Evolutionary conservation across 345 rosid species (phyloP).

Genomic region (Linum trigynum): DNA sequence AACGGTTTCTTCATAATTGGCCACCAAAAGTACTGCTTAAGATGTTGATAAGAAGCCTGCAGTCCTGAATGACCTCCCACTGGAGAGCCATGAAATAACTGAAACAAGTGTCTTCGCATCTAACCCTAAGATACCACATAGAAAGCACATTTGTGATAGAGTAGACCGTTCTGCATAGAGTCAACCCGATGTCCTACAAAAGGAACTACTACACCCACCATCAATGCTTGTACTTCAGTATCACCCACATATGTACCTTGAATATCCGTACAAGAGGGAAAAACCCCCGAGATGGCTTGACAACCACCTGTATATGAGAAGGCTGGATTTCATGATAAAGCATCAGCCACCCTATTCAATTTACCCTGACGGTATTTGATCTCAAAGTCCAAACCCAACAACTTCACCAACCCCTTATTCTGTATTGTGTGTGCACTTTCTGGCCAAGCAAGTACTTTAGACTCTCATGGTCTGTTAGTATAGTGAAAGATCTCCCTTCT

Average conservation of each 20-base stretch:
- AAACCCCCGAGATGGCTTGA: background rate
- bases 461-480: background rate
- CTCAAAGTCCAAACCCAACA: background rate
- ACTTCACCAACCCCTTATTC: background rate
- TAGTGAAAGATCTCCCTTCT: background rate
- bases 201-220: too few species aligned
- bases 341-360: background rate
- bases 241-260: background rate
- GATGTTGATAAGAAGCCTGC: background rate
- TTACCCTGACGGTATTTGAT: background rate
- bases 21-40: background rate
- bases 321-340: background rate
- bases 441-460: background rate
- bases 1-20: background rate
- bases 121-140: too few species aligned
- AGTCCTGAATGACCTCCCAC: background rate
- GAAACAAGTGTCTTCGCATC: too few species aligned
- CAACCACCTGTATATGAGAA: background rate
- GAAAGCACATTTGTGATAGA: too few species aligned
- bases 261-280: background rate
- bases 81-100: background rate
- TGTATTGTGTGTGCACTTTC: background rate
- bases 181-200: too few species aligned
- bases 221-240: too few species aligned
- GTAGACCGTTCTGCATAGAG: too few species aligned